These are phyloP conservation scores for Colletotrichum camelliae DNA, from an alignment of 2,329 filamentous ascomycete species.

Conservation along the genomic window DNA sequence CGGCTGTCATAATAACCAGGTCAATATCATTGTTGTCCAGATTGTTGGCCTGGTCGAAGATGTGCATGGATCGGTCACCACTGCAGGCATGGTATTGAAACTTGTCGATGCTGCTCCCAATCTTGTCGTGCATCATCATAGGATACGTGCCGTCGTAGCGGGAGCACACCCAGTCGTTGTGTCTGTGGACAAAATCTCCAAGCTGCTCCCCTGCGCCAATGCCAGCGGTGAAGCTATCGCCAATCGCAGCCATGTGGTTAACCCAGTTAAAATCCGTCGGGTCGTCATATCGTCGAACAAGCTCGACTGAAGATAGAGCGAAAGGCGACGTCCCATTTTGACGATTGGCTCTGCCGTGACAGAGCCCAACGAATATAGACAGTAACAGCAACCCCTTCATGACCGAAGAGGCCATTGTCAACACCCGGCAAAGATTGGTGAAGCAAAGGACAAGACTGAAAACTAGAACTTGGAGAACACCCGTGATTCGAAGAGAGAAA, in stretches of 20 bases:
- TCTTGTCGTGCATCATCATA: background rate
- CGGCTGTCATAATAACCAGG: background rate
- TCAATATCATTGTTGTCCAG: background rate
- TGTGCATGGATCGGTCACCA: background rate
- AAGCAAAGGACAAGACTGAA: background rate
- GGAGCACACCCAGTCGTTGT: background rate
- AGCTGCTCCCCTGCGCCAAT: background rate
- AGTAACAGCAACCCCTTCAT: background rate
- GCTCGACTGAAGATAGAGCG: background rate
- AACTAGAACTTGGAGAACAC: background rate
- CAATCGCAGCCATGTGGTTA: background rate
- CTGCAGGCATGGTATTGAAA: background rate
- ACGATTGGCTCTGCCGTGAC: background rate
- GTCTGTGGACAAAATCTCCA: background rate
- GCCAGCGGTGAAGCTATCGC: background rate
- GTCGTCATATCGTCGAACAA: background rate
- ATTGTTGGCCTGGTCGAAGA: background rate
- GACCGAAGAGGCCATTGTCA: background rate
- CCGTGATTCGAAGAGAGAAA: background rate
- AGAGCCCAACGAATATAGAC: background rate
- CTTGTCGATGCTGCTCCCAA: background rate
- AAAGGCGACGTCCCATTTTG: background rate
- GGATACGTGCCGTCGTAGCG: background rate
- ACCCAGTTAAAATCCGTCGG: background rate
- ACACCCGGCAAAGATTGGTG: background rate